Conservation (phyloP, 495 filamentous ascomycete genomes). For the Neurospora sp. region DNA sequence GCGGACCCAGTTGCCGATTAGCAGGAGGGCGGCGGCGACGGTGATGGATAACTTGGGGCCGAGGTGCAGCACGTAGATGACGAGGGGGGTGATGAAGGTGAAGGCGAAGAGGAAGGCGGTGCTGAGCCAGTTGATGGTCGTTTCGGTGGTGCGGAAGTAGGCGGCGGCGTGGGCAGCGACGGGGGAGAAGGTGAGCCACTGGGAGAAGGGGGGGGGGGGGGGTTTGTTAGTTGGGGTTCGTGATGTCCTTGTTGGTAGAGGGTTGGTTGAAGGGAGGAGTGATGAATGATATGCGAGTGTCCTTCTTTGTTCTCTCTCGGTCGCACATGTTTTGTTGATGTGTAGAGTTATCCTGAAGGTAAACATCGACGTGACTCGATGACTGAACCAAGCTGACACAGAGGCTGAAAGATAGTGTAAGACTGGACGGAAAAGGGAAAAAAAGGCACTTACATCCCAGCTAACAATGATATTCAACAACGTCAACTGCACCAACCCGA, state of each 20-base stretch:
- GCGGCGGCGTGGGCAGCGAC: conserved; percentile 64
- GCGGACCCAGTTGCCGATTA: conserved; percentile 87
- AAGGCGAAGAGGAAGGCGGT: conserved; percentile 83
- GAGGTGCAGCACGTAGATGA: conserved; percentile 69
- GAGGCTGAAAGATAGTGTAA: not conserved
- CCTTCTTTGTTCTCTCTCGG: not conserved
- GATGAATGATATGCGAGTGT: not conserved
- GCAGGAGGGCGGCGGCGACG: conserved; percentile 55
- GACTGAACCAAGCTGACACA: not conserved
- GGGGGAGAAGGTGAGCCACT: conserved; percentile 92
- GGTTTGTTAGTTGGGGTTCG: conserved; percentile 1
- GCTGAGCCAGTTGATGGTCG: conserved; percentile 83
- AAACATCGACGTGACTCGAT: not conserved
- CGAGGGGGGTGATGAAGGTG: conserved; percentile 57
- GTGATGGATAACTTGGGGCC: conserved; percentile 74
- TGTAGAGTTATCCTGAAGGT: not conserved
- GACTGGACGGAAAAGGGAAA: not conserved
- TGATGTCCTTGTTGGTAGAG: not conserved
- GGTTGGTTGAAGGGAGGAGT: not conserved
- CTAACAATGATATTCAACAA: conserved; percentile 86
- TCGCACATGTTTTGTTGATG: too few species aligned
- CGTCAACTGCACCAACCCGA: conserved; percentile 73
- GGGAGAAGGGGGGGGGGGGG: not conserved
- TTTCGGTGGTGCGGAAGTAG: conserved; percentile 67
- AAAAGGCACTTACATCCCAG: conserved; percentile 69